Base-by-base conservation (phyloP, 148 eudicot genomes). In the Chenopodium berlandieri region DNA sequence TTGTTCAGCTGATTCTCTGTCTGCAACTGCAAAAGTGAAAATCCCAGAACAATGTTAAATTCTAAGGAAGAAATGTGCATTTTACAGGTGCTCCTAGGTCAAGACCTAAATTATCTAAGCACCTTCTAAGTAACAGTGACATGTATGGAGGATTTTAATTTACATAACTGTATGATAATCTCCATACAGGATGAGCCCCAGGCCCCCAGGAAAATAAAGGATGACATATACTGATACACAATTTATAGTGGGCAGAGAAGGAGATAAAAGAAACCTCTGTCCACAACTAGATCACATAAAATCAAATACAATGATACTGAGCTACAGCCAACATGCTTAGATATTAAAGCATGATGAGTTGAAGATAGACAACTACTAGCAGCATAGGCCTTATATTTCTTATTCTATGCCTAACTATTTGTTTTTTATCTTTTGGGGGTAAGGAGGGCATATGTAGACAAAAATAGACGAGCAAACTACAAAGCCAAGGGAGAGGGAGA, bases 1-100 rank as follows among this genome's bases (percentile, higher is more conserved):
- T 91, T 97, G 81, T 78, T 83, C 76, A 97, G 71, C 75, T 92
- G 88, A 83, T 97, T 95, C 87, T 95, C 98, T 30, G 66, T 70
- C 30, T 78, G 81, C 82, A 94, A 81, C 97, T 95, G 98, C 81
- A 85, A 81, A 78, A 76, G 22, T 31, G 76, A 75, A n/a, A 0
- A 71, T 0, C 78, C 30, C 63, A 75, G 40, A 25, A 77, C 67
- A 71, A 62, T 48, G 47, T 78, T 81, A 76, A n/a, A 58, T 2
- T 56, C 23, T 80, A 79, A 37, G 17, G 34, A 31, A 47, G 48
- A 58, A 23, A 71, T 37, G 56, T 47, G 32, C 60, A 10, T 1
- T 32, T 47, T 22, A 71, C 25, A 37, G 75, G 22, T 5, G 5
- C 37, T 40, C 7, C 52, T 40, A 37, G 30, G 75, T 40, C 52